Conservation (phyloP, 306 rosid species). For the Lathyrus tuberosus region DNA sequence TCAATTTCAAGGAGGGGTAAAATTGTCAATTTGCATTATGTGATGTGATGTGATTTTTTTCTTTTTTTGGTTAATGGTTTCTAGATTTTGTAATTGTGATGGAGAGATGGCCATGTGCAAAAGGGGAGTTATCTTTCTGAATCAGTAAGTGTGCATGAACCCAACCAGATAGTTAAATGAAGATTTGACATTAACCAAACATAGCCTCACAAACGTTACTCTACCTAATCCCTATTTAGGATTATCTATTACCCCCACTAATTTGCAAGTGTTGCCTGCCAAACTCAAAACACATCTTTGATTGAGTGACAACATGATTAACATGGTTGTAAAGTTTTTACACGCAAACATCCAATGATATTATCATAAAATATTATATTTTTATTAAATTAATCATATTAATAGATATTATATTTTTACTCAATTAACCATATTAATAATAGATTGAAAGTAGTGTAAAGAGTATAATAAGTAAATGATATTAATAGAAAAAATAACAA, state of each 20-base stretch:
- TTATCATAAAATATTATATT: too few relatives aligned
- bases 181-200: conserved; percentile 36
- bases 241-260: conserved; percentile 1
- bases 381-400: too few relatives aligned
- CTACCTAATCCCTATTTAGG: conserved; percentile 6
- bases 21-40: not conserved
- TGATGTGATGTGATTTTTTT: not conserved
- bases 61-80: not conserved
- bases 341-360: too few relatives aligned
- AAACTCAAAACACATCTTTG: not conserved
- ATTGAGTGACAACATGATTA: too few relatives aligned
- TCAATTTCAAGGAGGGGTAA: not conserved
- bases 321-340: too few relatives aligned
- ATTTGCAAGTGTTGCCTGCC: conserved; percentile 12
- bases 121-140: conserved; percentile 24
- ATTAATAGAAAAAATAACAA: too few relatives aligned
- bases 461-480: too few relatives aligned
- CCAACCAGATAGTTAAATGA: conserved; percentile 24
- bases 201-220: not conserved
- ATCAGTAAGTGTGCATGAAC: conserved; percentile 33
- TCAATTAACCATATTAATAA: too few relatives aligned
- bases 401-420: too few relatives aligned
- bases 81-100: conserved; percentile 21
- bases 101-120: conserved; percentile 42
- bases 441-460: too few relatives aligned